Evolutionary conservation across 306 rosid species (phyloP), one percentile per base, ranked within the genome.

Genomic region (Rosa multiflora): DNA sequence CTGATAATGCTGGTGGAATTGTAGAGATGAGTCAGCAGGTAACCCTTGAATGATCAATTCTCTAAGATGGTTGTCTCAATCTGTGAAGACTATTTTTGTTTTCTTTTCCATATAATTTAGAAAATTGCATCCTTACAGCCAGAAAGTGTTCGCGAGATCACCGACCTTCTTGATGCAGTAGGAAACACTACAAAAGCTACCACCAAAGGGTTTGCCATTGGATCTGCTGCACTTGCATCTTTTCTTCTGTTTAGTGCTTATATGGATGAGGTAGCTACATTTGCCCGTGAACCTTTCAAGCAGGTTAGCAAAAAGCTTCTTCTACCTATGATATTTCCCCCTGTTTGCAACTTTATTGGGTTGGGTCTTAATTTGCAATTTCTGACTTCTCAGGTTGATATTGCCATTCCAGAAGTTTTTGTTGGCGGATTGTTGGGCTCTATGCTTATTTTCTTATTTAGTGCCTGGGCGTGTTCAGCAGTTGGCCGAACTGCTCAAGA

Each of bases 11-110:
- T 26, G 98, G 99, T 80, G 99, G 99, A 83, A 95, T 95, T 88
- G 97, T 95, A 35, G 98, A 95, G 89, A 95, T 95, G 99, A 95
- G 99, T 84, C 98, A 91, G 86, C 97, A 91, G 98, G 99, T 95
- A 86, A 67, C 62, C 72, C 77, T 79, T 70, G 75, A 66, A 56
- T 76, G 35, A 74, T 69, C 74, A 76, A 42, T 73, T 62, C 62
- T 78, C 11, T 72, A 44, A 64, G 71, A 32, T 37, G 76, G 75
- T 23, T 12, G 52, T 70, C 29, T 55, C 48, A 52, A 15, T 78
- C 18, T 23, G 71, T 68, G 72, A 63, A 70, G 21, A 43, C 11
- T n/a, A 40, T 48, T 75, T 49, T 64, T 20, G 6, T 77, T 29
- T 61, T 47, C 23, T 51, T 76, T 78, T 82, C 56, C 81, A 29